These are phyloP conservation scores for Collybiopsis confluens DNA, from an alignment of 768 basidiomycete species.

Conservation along the genomic window DNA sequence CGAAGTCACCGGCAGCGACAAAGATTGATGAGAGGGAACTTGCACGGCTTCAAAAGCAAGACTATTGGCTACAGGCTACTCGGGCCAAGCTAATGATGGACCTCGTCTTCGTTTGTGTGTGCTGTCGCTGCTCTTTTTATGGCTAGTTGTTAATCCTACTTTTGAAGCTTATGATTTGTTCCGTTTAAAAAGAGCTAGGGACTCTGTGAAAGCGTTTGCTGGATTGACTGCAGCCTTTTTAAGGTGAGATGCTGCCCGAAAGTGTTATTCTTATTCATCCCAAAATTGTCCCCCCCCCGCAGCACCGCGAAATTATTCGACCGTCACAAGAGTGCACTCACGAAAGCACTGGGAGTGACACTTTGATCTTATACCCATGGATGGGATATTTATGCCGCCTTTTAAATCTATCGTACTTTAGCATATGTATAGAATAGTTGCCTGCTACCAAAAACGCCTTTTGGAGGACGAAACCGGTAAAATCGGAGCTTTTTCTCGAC, in stretches of 20 bases:
- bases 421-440: background rate
- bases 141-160: conserved; percentile 8
- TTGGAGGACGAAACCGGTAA: background rate
- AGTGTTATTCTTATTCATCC: background rate
- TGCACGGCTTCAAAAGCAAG: conserved; percentile 59
- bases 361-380: background rate
- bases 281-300: conserved; percentile 6
- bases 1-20: conserved; percentile 49
- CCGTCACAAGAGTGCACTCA: conserved; percentile 57
- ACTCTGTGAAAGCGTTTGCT: conserved; percentile 57
- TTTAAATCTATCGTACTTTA: background rate
- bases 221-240: conserved; percentile 70
- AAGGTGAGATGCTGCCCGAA: conserved; percentile 45
- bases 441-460: conserved; percentile 8
- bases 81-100: conserved; percentile 78
- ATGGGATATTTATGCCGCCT: background rate
- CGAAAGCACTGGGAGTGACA: conserved; percentile 39
- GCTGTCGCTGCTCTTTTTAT: conserved; percentile 17
- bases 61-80: conserved; percentile 71
- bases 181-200: conserved; percentile 55
- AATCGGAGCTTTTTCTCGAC: conserved; percentile 15
- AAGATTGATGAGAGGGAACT: conserved; percentile 72
- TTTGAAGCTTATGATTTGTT: conserved; percentile 70
- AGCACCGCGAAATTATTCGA: conserved; percentile 76
- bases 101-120: conserved; percentile 76